Base-by-base conservation (phyloP, 1,284 basidiomycete species). In the Agroathelia rolfsii region DNA sequence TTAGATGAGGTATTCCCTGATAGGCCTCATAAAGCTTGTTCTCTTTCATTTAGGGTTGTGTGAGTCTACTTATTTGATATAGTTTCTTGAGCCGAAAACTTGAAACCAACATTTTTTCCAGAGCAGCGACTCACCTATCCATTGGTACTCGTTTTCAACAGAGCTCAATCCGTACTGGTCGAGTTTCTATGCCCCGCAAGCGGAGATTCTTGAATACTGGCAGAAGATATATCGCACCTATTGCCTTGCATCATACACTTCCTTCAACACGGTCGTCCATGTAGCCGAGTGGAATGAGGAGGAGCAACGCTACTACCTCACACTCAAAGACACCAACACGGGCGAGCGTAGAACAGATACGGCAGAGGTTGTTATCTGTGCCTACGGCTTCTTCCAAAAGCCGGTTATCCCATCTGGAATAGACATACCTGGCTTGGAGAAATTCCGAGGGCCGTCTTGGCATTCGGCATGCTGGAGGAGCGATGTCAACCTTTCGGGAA, bases 111-210 rank as follows among this genome's bases (percentile, higher is more conserved):
- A n/a, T n/a, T n/a, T n/a, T n/a, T n/a, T n/a, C n/a, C n/a, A n/a
- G 17, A 32, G 41, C 10, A 38, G 41, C 13, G 47, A 49, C 29
- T 37, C 47, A 3, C 42, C 40, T 4, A 47, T 55, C 23, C 47
- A 52, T 22, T 56, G 59, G 35, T 64, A 58, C 45, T 59, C 55
- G 1, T 48, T 57, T 5, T 62, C 61, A 3, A 50, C 52, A 4
- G 58, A 61, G 30, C 49, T 55, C 10, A 55, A 56, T 6, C 44
- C 54, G 3, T 45, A 58, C 37, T 64, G 61, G 59, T 40, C 43
- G 6, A 29, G 40, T 4, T 46, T 49, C 2, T 56, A 55, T 22
- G 50, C 48, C 7, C 36, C 32, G 3, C 55, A 58, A 30, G 26
- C 43, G 17, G 53, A 59, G 22, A 59, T 64, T 19, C 44, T 45